phyloP scores from a whole-genome alignment of 805 yeast genomes.

The Ogataea philodendri region DNA sequence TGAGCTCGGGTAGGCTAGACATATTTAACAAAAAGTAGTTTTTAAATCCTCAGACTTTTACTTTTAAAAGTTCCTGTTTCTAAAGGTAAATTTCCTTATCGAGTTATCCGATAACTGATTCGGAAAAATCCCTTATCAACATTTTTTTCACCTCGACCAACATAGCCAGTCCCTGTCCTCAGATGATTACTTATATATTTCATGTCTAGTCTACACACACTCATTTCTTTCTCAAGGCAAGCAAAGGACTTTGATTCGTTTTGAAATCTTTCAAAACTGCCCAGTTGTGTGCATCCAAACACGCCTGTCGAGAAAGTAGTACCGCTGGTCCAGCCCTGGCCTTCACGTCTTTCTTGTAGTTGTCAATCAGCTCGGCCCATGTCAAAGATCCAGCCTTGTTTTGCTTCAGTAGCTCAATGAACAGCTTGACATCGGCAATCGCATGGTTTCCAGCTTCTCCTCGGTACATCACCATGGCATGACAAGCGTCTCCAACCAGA shows the following conservation, averaged over 20 bases:
- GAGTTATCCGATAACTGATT: constrained; percentile 4
- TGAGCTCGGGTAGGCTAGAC: constrained; percentile 22
- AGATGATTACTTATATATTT: no score
- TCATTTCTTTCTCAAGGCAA: constrained; percentile 15
- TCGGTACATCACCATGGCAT: constrained; percentile 33
- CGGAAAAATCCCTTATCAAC: no score
- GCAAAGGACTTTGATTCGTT: constrained; percentile 22
- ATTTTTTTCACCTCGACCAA: no score
- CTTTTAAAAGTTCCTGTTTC: no score
- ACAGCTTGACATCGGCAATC: constrained; percentile 19
- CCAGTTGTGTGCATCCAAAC: constrained; percentile 31
- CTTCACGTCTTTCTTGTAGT: constrained; percentile 13
- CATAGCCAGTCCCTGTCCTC: no score
- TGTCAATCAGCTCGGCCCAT: constrained; percentile 11
- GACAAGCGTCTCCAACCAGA: constrained; percentile 37
- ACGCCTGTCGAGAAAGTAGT: constrained; percentile 28
- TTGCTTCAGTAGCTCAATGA: constrained; percentile 11
- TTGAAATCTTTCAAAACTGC: constrained; percentile 12
- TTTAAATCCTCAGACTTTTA: no score
- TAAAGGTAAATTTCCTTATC: constrained; percentile 1
- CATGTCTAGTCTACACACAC: no score
- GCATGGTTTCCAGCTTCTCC: constrained; percentile 26
- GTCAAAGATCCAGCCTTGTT: not conserved
- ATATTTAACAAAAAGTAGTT: constrained; percentile 3
- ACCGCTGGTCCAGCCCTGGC: constrained; percentile 22